phyloP scores from a whole-genome alignment of 1,284 basidiomycete species.

The Ceratobasidium theobromae region DNA sequence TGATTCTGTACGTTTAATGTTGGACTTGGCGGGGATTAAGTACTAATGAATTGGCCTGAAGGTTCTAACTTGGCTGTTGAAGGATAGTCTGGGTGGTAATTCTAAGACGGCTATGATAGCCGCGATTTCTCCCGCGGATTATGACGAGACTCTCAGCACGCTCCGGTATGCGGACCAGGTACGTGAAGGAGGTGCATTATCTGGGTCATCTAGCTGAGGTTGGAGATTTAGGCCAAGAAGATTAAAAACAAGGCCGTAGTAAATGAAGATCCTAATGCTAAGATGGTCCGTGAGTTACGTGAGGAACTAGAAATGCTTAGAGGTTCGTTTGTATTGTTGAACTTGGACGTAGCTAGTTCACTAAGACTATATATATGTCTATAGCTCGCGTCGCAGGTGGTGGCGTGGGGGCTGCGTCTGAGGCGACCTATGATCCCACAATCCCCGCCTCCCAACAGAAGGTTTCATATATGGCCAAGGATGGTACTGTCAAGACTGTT shows the following conservation, averaged over 20 bases:
- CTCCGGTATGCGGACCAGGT: slow-evolving; percentile 91
- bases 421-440: slow-evolving; percentile 82
- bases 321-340: slow-evolving; percentile 50
- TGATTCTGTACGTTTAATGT: slow-evolving; percentile 77
- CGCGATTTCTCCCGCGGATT: slow-evolving; percentile 95
- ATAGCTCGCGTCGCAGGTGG: slow-evolving; percentile 69
- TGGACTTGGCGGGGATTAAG: background rate
- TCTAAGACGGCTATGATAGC: slow-evolving; percentile 98
- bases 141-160: slow-evolving; percentile 96
- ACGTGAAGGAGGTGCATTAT: background rate
- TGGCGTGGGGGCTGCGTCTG: slow-evolving; percentile 48
- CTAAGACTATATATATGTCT: slow-evolving; percentile 28
- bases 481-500: slow-evolving; percentile 92
- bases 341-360: background rate
- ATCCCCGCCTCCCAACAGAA: slow-evolving; percentile 95
- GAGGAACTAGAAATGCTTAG: slow-evolving; percentile 91
- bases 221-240: slow-evolving; percentile 73
- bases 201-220: background rate
- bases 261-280: slow-evolving; percentile 99
- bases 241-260: slow-evolving; percentile 99
- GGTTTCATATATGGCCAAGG: slow-evolving; percentile 91
- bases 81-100: slow-evolving; percentile 95
- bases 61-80: slow-evolving; percentile 96
- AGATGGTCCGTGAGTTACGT: slow-evolving; percentile 96
- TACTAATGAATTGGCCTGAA: slow-evolving; percentile 41